These are phyloP conservation scores for Lactarius akahatsu DNA, from an alignment of 768 basidiomycete genomes.

Conservation along the genomic window DNA sequence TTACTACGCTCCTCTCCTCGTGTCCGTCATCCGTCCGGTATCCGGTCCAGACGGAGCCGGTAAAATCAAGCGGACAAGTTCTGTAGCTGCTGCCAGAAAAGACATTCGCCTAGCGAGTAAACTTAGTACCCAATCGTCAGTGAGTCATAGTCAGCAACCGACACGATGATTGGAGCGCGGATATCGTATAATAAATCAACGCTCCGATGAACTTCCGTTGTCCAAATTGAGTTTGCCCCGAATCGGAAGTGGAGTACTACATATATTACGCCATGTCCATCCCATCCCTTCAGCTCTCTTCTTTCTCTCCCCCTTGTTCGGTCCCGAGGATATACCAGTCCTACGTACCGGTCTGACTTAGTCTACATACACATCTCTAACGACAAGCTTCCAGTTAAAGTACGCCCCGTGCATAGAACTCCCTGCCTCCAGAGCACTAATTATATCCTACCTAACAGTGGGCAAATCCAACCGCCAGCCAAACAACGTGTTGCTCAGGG, in stretches of 20 bases:
- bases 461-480: background rate
- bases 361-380: background rate
- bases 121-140: background rate
- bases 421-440: background rate
- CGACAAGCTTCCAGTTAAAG: background rate
- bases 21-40: background rate
- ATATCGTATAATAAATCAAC: background rate
- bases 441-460: background rate
- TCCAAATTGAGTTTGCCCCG: background rate
- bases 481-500: background rate
- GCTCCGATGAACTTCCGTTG: too few species aligned
- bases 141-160: background rate
- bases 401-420: background rate
- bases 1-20: background rate
- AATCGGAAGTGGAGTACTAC: background rate
- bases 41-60: background rate
- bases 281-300: background rate
- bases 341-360: background rate
- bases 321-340: background rate
- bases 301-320: background rate
- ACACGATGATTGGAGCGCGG: background rate
- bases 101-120: too few species aligned
- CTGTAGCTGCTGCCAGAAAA: background rate
- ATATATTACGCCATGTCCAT: background rate
- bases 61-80: background rate